Evolutionary conservation across 352 stramenopile species (phyloP).

Genomic region (Aphanomyces cochlioides): DNA sequence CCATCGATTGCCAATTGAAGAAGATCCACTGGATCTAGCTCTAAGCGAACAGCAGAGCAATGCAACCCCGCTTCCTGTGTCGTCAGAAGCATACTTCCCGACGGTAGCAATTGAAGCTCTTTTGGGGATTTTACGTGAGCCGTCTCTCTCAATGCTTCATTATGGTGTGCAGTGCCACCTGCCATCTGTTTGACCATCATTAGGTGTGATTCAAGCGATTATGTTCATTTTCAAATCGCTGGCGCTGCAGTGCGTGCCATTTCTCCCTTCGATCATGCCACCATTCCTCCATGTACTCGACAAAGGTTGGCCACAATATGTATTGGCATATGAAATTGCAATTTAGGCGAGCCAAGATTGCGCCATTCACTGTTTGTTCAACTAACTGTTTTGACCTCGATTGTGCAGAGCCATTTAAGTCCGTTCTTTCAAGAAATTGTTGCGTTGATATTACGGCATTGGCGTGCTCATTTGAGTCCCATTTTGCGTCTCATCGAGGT

Average conservation of each 20-base stretch:
- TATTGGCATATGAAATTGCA: constrained; percentile 25
- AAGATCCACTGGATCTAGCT: constrained; percentile 11
- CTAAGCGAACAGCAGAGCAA: constrained; percentile 56
- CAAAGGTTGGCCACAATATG: constrained; percentile 28
- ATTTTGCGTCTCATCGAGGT: constrained; percentile 94
- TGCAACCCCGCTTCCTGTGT: constrained; percentile 60
- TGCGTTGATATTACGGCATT: constrained; percentile 94
- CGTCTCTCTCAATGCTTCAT: constrained; percentile 94
- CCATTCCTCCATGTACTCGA: constrained; percentile 94
- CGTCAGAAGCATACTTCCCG: constrained; percentile 94
- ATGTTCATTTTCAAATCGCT: constrained; percentile 99
- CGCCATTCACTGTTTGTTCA: constrained; percentile 96
- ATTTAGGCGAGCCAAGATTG: constrained; percentile 84
- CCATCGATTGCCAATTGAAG: neutral
- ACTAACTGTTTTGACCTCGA: constrained; percentile 92
- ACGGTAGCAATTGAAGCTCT: constrained; percentile 96
- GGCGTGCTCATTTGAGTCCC: constrained; percentile 92
- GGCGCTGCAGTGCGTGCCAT: constrained; percentile 92
- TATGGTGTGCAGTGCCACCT: constrained; percentile 36
- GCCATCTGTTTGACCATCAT: neutral
- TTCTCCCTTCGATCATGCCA: constrained; percentile 96
- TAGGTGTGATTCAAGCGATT: constrained; percentile 95
- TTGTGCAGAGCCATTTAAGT: constrained; percentile 94
- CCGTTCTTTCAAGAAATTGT: constrained; percentile 97
- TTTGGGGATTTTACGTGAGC: constrained; percentile 94